Base-by-base conservation (phyloP, 2,329 filamentous ascomycete genomes). In the Gnomoniopsis smithogilvyi region DNA sequence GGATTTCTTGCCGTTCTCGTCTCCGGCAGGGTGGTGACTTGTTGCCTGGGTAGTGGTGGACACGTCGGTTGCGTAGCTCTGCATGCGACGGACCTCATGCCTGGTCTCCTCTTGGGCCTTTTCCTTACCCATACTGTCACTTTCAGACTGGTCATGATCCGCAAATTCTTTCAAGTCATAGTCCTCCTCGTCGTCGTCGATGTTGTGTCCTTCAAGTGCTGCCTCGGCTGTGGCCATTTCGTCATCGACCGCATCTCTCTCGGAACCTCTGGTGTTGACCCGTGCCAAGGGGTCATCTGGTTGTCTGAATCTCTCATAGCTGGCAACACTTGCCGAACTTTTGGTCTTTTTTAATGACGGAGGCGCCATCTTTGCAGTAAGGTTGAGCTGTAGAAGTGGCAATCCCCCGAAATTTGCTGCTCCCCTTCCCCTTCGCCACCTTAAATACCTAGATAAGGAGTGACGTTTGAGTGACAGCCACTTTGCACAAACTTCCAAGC, bases 21-120 rank as follows among this genome's bases (percentile, higher is more conserved):
- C 60, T 4, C 46, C 54, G 7, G 50, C 53, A 17, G 72, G 59
- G 60, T 68, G 60, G 60, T 68, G 65, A 65, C 67, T 70, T 68
- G 74, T 75, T 17, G 75, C 75, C n/a, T 74, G 73, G 8, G 79
- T 80, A 34, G 77, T 64, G 6, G 74, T 76, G 65, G 82, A 85
- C 48, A 76, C 74, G 21, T 78, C 79, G 47, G 84, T 86, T 33
- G 80, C 82, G 67, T 79, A 73, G 64, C 81, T 87, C 63, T 76
- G 77, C 30, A 78, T 78, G 48, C 72, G 75, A 56, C 71, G 70
- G 54, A 82, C 58, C 49, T 73, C 67, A 14, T 70, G 66, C 47
- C 69, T 68, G 58, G 66, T 65, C 26, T 64, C 67, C 26, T 69
- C 58, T 65, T 33, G 53, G 46, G 26, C 57, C 26, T 57, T 60